Percentiles rank a stretch among this genome's conserved stretches.
These are phyloP conservation scores for Megacollybia marginata DNA, from an alignment of 768 basidiomycete genomes.

Conservation along the genomic window DNA sequence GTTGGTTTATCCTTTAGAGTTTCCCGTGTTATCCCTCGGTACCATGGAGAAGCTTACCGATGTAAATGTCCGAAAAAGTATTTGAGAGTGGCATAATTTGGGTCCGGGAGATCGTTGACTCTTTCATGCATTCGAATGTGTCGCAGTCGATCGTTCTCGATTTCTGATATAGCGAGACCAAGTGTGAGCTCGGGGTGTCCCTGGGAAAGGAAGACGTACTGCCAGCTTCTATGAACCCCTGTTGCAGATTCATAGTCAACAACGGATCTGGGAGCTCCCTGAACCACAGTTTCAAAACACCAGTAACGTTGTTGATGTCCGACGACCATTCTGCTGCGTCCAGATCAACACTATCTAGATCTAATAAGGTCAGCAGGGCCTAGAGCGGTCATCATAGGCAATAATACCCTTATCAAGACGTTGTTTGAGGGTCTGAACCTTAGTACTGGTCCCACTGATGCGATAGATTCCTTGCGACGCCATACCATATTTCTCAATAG, in stretches of 20 bases:
- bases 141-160: conserved; percentile 89
- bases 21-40: background rate
- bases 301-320: conserved; percentile 96
- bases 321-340: conserved; percentile 84
- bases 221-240: conserved; percentile 92
- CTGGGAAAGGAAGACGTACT: conserved; percentile 44
- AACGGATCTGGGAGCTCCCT: conserved; percentile 93
- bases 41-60: conserved; percentile 41
- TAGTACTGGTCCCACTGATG: conserved; percentile 84
- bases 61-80: conserved; percentile 92
- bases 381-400: background rate
- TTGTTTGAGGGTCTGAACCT: conserved; percentile 76
- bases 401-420: conserved; percentile 73
- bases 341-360: conserved; percentile 82
- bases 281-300: conserved; percentile 92
- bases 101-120: conserved; percentile 95
- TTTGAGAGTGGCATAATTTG: conserved; percentile 97
- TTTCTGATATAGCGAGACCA: conserved; percentile 39
- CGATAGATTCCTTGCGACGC: conserved; percentile 87
- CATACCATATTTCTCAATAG: conserved; percentile 88
- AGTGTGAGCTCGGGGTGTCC: background rate
- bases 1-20: conserved; percentile 56
- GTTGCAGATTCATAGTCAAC: conserved; percentile 75
- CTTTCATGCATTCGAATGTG: conserved; percentile 96
- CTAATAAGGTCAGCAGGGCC: conserved; percentile 24